Evolutionary conservation across 2,329 filamentous ascomycete species (phyloP), one percentile per base, ranked within the genome.

Genomic region (Pseudogymnoascus sp.): DNA sequence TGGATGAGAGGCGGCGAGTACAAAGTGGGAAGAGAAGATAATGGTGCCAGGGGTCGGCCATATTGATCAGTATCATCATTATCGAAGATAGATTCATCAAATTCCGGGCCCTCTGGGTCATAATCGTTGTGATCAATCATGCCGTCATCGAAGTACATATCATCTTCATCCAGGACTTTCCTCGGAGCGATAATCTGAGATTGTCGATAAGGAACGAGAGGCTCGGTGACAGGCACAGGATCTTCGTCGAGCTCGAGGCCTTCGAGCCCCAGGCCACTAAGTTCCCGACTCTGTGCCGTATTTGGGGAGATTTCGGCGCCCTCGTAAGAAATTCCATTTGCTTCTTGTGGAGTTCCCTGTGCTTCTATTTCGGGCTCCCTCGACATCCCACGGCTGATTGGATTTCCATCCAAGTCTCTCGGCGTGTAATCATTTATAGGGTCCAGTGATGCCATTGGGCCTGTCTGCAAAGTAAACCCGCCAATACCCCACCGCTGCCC

Each of bases 31-130:
- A 72, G 60, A 19, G 69, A 68, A 45, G 71, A 67, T 8, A 72
- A 64, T 45, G 67, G 51, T 13, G 16, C 28, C 83, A 64, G 83
- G 82, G 63, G 85, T 21, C 85, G 79, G 14, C 85, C 85, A 70
- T 83, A 87, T 67, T 80, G 74, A 73, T 88, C 82, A 13, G 85
- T 85, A 70, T 88, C 85, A 62, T 88, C 80, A 34, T 85, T 80
- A 68, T 92, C 89, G 71, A 92, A 91, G 13, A 90, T 81, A 5
- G 86, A 88, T 72, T 92, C 89, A 66, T 92, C 88, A 72, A 92
- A 90, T 1, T 82, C 79, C 0, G 78, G 77, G 1, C 79, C 79
- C 28, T 87, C 83, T 4, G 74, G 71, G 7, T 70, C 72, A 19
- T 72, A 68, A 16, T 79, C 80, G 65, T 81, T 79, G 2, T 80